A percentile compares a stretch with the other conserved stretches of the same genome.
phyloP scores from a whole-genome alignment of 805 yeast genomes.

The Candida namnaoensis region DNA sequence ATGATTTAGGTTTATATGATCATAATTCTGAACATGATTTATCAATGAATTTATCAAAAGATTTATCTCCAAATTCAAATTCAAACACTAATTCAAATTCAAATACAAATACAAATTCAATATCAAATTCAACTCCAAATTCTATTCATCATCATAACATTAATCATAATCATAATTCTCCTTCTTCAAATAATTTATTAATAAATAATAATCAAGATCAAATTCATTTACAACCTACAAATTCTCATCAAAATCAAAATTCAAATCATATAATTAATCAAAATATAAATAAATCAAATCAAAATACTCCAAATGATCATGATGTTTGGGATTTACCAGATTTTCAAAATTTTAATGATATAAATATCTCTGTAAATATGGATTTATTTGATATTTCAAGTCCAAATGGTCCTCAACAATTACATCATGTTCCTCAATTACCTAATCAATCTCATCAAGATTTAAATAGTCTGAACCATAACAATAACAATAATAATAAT shows the following conservation, averaged over 20 bases:
- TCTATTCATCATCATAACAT: no score
- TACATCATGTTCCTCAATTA: no score
- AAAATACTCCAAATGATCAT: not conserved
- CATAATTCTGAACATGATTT: no score
- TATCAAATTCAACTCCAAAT: not conserved
- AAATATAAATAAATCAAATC: not conserved
- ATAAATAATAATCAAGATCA: not conserved
- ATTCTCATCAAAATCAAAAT: slow-evolving; percentile 1
- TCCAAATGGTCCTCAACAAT: not conserved
- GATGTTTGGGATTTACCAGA: slow-evolving; percentile 1
- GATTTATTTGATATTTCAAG: not conserved
- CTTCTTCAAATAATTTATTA: no score
- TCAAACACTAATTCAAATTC: not conserved
- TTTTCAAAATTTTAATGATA: slow-evolving; percentile 7
- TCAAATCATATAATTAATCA: not conserved
- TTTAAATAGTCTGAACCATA: no score
- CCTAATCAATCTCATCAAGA: no score
- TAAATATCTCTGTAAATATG: slow-evolving; percentile 5
- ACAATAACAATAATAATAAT: not conserved
- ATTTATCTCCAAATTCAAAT: not conserved
- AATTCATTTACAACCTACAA: no score
- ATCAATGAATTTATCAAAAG: no score
- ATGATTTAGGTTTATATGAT: not conserved
- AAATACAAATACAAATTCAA: not conserved
- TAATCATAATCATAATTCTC: no score